Percentiles rank a stretch among this genome's conserved stretches.
phyloP scores from a whole-genome alignment of 176 grass and related monocot species.

The Themeda triandra region DNA sequence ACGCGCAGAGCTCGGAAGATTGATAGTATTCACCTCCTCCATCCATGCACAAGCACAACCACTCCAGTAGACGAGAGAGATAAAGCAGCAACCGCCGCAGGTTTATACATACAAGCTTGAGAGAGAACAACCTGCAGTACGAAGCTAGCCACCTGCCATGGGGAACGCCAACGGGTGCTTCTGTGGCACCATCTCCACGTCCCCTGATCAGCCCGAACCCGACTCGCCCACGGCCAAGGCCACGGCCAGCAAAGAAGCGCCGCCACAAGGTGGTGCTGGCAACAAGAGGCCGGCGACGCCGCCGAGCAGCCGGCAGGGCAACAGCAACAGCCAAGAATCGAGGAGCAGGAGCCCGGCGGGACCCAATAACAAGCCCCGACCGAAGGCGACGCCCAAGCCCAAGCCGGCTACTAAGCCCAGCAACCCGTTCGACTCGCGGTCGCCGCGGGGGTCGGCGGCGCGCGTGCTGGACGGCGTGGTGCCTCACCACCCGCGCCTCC shows the following conservation, averaged over 20 bases:
- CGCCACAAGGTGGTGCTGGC: not conserved
- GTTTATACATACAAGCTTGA: not conserved
- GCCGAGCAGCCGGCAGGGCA: slow-evolving; percentile 16
- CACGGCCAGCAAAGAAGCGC: not conserved
- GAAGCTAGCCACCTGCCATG: slow-evolving; percentile 26
- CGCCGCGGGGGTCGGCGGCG: not conserved
- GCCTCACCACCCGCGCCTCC: slow-evolving; percentile 51
- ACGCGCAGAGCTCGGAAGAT: not conserved
- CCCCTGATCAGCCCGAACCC: not conserved
- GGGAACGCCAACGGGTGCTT: slow-evolving; percentile 47
- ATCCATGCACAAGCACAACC: not conserved
- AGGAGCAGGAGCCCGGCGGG: not conserved
- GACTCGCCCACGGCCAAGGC: not conserved
- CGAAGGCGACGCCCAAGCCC: not conserved
- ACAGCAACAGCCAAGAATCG: not conserved
- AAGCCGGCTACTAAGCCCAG: not conserved
- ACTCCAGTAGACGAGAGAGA: not conserved
- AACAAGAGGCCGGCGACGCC: slow-evolving; percentile 22
- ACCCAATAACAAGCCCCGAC: not conserved
- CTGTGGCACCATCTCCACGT: slow-evolving; percentile 33
- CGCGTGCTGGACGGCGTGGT: slow-evolving; percentile 66
- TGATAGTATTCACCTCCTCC: no score
- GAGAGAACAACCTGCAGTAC: not conserved
- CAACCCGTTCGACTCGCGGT: slow-evolving; percentile 16
- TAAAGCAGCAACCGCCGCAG: not conserved